phyloP scores from a whole-genome alignment of 805 yeast genomes.

The Saturnispora galanensis region DNA sequence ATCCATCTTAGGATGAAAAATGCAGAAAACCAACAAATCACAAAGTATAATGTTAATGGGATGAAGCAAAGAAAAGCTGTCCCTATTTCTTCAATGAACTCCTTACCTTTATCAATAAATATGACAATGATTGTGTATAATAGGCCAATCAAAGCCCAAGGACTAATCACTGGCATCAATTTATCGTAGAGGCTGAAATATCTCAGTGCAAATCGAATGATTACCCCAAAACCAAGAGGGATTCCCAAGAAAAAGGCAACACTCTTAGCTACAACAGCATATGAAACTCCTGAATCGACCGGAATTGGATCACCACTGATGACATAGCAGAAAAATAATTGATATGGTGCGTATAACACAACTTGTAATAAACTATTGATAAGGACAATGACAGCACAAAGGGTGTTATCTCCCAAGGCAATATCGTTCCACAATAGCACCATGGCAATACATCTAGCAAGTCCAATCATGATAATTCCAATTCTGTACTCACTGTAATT shows the following conservation, averaged over 20 bases:
- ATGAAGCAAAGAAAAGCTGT: slow-evolving; percentile 40
- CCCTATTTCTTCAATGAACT: slow-evolving; percentile 37
- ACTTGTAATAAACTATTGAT: slow-evolving; percentile 43
- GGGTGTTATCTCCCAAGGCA: slow-evolving; percentile 40
- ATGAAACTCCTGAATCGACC: slow-evolving; percentile 17
- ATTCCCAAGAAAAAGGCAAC: slow-evolving; percentile 47
- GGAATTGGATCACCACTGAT: slow-evolving; percentile 24
- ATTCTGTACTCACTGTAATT: slow-evolving; percentile 38
- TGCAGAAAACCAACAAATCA: slow-evolving; percentile 38
- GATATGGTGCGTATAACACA: slow-evolving; percentile 43
- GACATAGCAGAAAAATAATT: slow-evolving; percentile 37
- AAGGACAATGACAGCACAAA: slow-evolving; percentile 45
- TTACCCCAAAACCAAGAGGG: slow-evolving; percentile 38
- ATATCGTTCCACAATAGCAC: slow-evolving; percentile 49
- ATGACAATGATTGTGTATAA: slow-evolving; percentile 43
- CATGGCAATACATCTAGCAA: slow-evolving; percentile 57
- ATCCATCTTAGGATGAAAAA: slow-evolving; percentile 28
- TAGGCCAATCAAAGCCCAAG: slow-evolving; percentile 43
- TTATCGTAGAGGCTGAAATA: slow-evolving; percentile 23
- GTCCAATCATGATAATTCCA: slow-evolving; percentile 51
- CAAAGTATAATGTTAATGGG: slow-evolving; percentile 40
- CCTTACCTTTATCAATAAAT: slow-evolving; percentile 41
- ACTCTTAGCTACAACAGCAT: slow-evolving; percentile 35
- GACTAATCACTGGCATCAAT: slow-evolving; percentile 34
- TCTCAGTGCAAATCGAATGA: slow-evolving; percentile 26